Conservation (phyloP, 768 basidiomycete species). For the Mycena amicta region DNA sequence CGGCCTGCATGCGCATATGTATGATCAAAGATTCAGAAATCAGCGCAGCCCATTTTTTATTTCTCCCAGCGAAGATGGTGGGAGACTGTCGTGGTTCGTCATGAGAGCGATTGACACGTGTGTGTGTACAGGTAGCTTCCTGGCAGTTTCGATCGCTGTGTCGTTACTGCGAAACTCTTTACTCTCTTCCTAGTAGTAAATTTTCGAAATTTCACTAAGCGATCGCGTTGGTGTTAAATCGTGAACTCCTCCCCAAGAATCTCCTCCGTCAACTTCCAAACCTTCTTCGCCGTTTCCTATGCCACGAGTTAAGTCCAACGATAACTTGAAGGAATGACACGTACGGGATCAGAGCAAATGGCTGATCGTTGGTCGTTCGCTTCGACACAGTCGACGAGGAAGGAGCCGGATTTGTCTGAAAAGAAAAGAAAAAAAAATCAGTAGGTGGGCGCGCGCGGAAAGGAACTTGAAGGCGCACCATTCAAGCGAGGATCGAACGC, state of each 20-base stretch:
- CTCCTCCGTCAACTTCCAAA: constrained; percentile 4
- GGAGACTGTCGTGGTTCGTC: too few species aligned
- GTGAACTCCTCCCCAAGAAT: constrained; percentile 11
- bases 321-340: neutral
- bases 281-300: neutral
- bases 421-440: neutral
- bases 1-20: too few species aligned
- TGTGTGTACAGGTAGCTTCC: too few species aligned
- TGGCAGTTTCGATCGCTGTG: too few species aligned
- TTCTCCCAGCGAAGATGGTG: too few species aligned
- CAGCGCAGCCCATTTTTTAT: too few species aligned
- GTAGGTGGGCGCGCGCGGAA: neutral
- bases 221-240: too few species aligned
- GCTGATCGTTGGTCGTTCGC: constrained; percentile 1
- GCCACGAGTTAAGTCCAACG: neutral
- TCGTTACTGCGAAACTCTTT: too few species aligned
- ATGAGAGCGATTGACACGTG: too few species aligned
- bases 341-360: neutral
- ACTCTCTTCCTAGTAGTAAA: too few species aligned
- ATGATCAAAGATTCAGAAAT: too few species aligned
- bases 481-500: constrained; percentile 13
- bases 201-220: too few species aligned
- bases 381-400: neutral
- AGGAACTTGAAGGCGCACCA: neutral
- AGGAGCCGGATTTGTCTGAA: constrained; percentile 5